These are phyloP conservation scores for Phragmites australis DNA, from an alignment of 176 grass and related monocot genomes.

Conservation along the genomic window DNA sequence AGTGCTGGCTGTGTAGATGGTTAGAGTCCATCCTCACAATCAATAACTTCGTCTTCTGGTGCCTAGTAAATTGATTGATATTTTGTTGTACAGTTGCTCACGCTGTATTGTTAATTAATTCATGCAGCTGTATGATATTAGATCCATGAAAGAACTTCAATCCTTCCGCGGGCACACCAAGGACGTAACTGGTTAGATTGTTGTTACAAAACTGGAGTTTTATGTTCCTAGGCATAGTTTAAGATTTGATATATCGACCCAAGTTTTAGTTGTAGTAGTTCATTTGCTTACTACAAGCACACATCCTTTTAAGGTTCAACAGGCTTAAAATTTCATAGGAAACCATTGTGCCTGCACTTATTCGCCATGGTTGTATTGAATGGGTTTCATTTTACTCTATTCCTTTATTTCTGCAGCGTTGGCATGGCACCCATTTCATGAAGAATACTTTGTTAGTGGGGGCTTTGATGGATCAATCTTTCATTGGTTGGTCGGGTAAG, in stretches of 20 bases:
- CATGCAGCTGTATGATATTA: conserved; percentile 98
- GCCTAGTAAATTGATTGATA: conserved; percentile 19
- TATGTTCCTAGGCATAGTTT: conserved; percentile 14
- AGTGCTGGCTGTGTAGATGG: not conserved
- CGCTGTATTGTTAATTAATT: conserved; percentile 41
- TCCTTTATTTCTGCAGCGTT: conserved; percentile 68
- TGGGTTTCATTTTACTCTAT: conserved; percentile 13
- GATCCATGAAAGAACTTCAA: conserved; percentile 99
- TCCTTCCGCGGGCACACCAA: conserved; percentile 97
- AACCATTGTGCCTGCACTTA: not conserved
- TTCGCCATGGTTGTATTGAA: conserved; percentile 36
- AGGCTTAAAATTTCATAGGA: not conserved
- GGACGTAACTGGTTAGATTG: conserved; percentile 85
- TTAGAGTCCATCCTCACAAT: not conserved
- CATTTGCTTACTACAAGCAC: conserved; percentile 13
- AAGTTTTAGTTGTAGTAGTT: conserved; percentile 1
- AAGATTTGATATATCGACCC: not conserved
- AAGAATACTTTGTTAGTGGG: conserved; percentile 99
- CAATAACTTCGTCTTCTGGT: conserved; percentile 6
- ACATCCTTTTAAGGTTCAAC: not conserved
- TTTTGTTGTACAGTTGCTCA: not conserved
- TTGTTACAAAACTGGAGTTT: conserved; percentile 28
- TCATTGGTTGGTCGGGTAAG: conserved; percentile 99
- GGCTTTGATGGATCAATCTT: conserved; percentile 96
- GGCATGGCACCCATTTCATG: conserved; percentile 98